Evolutionary conservation across 139 green algal genomes (phyloP).

Genomic region (Chlorella sp.): DNA sequence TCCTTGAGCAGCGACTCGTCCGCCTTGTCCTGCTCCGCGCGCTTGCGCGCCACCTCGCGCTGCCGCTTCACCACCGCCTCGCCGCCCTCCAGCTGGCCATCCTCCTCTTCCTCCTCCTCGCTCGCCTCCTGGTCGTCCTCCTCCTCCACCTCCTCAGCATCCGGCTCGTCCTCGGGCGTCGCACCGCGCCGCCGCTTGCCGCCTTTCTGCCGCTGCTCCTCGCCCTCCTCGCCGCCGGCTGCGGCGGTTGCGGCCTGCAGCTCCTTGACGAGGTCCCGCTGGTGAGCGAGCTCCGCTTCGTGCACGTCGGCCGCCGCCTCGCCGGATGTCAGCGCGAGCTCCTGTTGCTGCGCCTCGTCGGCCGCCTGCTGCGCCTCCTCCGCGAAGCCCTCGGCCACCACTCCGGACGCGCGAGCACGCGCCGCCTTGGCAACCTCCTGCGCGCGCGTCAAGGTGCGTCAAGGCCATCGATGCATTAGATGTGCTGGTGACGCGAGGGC

Average conservation of each 20-base stretch:
- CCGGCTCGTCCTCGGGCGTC: too few species aligned
- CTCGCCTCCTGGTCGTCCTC: constrained; percentile 5
- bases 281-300: neutral
- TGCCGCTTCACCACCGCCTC: neutral
- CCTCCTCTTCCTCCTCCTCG: constrained; percentile 1
- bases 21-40: constrained; percentile 10
- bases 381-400: constrained; percentile 18
- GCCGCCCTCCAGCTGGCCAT: constrained; percentile 14
- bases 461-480: too few species aligned
- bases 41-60: neutral
- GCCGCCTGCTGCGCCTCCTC: constrained; percentile 5
- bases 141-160: constrained; percentile 22
- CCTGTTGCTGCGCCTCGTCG: too few species aligned
- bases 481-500: too few species aligned
- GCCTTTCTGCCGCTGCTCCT: constrained; percentile 7
- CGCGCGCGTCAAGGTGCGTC: too few species aligned
- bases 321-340: neutral
- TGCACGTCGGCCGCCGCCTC: neutral
- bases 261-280: constrained; percentile 61
- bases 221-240: constrained; percentile 1
- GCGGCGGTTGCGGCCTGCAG: constrained; percentile 22
- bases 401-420: constrained; percentile 40
- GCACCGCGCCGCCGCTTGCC: constrained; percentile 6
- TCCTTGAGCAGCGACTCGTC: constrained; percentile 66
- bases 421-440: constrained; percentile 64